phyloP scores from a whole-genome alignment of 169 alveolate genomes.

The Babesia ovis region DNA sequence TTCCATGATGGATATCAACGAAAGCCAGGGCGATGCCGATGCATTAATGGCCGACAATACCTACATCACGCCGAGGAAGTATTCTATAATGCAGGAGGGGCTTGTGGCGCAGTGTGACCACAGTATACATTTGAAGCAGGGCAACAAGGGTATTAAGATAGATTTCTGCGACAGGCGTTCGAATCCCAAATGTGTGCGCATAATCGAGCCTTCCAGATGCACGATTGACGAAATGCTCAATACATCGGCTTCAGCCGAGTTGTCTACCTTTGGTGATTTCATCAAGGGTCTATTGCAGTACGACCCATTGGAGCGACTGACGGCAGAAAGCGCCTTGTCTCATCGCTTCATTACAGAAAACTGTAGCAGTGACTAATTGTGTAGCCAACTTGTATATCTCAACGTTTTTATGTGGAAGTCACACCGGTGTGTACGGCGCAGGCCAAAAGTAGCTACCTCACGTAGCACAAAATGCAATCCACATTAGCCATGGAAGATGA shows the following conservation, averaged over 20 bases:
- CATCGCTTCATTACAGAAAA: constrained; percentile 94
- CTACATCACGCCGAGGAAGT: constrained; percentile 25
- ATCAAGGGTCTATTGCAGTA: constrained; percentile 82
- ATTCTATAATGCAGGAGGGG: constrained; percentile 18
- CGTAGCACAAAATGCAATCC: background rate
- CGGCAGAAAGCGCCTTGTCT: constrained; percentile 86
- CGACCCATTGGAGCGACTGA: constrained; percentile 86
- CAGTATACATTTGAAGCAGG: constrained; percentile 5
- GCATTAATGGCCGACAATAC: background rate
- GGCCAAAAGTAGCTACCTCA: background rate
- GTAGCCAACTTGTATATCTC: background rate
- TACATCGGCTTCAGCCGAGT: constrained; percentile 7
- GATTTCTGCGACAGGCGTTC: constrained; percentile 45
- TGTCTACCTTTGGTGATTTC: constrained; percentile 69
- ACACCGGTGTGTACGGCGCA: constrained; percentile 1
- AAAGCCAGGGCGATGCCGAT: background rate
- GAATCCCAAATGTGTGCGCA: constrained; percentile 50
- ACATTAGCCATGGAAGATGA: constrained; percentile 2
- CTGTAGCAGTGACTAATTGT: constrained; percentile 72
- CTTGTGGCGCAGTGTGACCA: background rate
- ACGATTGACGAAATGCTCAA: constrained; percentile 54
- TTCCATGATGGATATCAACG: constrained; percentile 14
- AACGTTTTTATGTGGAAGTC: background rate
- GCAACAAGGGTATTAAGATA: constrained; percentile 28
- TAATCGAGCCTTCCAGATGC: constrained; percentile 50